phyloP scores from a whole-genome alignment of 2,329 filamentous ascomycete species.

The Neurospora sp. region DNA sequence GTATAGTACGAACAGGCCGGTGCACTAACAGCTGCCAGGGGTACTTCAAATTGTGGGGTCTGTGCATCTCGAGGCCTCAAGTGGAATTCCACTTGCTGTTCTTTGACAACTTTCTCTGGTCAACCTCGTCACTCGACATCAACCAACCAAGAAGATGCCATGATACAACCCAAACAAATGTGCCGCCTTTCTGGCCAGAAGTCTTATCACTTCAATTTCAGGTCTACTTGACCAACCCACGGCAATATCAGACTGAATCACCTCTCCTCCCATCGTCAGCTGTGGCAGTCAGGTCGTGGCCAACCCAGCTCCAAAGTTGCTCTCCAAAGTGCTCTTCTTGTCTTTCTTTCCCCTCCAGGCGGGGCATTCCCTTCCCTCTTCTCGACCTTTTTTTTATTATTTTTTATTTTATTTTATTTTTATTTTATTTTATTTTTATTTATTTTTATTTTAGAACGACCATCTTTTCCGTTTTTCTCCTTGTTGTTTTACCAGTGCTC shows the following conservation, averaged over 20 bases:
- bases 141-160: background rate
- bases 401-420: no score
- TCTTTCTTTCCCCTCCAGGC: background rate
- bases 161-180: background rate
- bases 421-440: no score
- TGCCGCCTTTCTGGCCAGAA: background rate
- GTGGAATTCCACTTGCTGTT: no score
- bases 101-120: background rate
- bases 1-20: fast-evolving
- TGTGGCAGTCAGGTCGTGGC: background rate
- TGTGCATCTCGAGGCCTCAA: background rate
- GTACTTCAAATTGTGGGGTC: background rate
- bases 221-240: background rate
- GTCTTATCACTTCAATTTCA: background rate
- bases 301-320: background rate
- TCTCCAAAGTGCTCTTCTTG: background rate
- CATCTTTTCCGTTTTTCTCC: background rate
- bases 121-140: background rate
- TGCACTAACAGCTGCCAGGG: background rate
- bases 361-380: background rate
- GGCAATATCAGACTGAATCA: background rate
- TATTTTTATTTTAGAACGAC: no score
- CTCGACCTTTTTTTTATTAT: no score
- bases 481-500: background rate
- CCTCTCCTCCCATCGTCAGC: background rate